Base-by-base conservation (phyloP, 805 yeast genomes). In the Brettanomyces anomalus region DNA sequence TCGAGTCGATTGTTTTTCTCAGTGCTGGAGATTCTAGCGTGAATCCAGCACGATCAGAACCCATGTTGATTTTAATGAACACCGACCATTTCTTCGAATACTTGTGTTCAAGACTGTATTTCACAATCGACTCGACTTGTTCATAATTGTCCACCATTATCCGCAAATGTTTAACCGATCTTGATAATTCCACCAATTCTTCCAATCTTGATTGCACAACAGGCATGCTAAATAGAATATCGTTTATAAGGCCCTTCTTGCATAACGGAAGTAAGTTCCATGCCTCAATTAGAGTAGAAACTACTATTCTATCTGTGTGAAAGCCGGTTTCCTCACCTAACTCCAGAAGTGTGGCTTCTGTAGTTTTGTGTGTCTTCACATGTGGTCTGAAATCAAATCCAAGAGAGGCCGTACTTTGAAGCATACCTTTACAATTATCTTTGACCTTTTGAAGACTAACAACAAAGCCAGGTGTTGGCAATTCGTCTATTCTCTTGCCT, bases 311-410 rank as follows among this genome's bases (percentile, higher is more conserved):
- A 39, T 67, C 65, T 16, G 77, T 68, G 28, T 56, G 61, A n/a
- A 39, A 44, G 1, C 67, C 52, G 19, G 60, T 42, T 4, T 70
- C 71, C 39, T 66, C 52, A 1, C 76, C 81, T 55, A 80, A 56
- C 60, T 80, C 84, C 35, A 72, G 56, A 18, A 58, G 51, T 3
- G 78, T 64, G 5, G 85, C 88, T 49, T 79, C 82, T 8, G 66
- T 49, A 1, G 84, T 72, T 57, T 85, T 84, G 57, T 81, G 88
- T 0, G 93, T 85, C 58, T 84, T 84, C 18, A 84, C 77, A 79
- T 21, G 78, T 3, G 84, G 81, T 46, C 94, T 66, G 56, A 83
- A 82, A 16, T 58, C 64, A 3, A 53, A 56, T 21, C 52, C 49
- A 10, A 78, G 52, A 1, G 55, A 54, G 2, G 47, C 41, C 0